Base-by-base conservation (phyloP, 1,284 basidiomycete genomes). In the Marasmius oreades region DNA sequence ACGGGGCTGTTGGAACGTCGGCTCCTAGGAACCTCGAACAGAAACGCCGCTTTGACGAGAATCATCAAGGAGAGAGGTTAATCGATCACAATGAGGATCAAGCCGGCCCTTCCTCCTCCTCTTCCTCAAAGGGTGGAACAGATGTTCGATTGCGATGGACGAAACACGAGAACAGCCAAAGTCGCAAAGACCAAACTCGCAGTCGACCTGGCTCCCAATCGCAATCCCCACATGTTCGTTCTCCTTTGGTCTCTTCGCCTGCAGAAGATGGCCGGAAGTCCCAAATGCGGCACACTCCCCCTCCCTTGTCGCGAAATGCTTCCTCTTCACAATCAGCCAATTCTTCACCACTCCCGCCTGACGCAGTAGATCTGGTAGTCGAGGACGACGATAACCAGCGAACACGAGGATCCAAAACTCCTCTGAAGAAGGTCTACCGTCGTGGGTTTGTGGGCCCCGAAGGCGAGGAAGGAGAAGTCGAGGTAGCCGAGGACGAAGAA, bases 341-440 rank as follows among this genome's bases (percentile, higher is more conserved):
- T 64, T 62, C 77, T 58, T 69, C 76, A 12, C 70, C 74, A 3
- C 69, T 89, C 12, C 87, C 85, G 1, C 77, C 81, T 0, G 90
- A 92, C 62, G 90, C 90, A 1, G 84, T 93, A 3, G 91, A 94
- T 67, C 75, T 94, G 11, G 78, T 93, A 1, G 82, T 90, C 1
- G 85, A 87, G 65, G 86, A 85, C 62, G 60, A 67, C 5, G 66
- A 74, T 10, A 81, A 80, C 11, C 77, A 77, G 51, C 72, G 75
- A 64, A 70, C 70, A 26, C 70, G 74, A 26, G 81, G 85, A 60
- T 67, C 74, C 1, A 76, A 70, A 18, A 28, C 47, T 14, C 47
- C 47, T 10, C 66, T 82, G 62, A 73, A 75, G 57, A 82, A 77
- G 62, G 78, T 86, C 28, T 85, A 82, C 64, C 42, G 53, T 34